Conservation (phyloP, 257 asterid genomes). For the Nicotiana attenuata region DNA sequence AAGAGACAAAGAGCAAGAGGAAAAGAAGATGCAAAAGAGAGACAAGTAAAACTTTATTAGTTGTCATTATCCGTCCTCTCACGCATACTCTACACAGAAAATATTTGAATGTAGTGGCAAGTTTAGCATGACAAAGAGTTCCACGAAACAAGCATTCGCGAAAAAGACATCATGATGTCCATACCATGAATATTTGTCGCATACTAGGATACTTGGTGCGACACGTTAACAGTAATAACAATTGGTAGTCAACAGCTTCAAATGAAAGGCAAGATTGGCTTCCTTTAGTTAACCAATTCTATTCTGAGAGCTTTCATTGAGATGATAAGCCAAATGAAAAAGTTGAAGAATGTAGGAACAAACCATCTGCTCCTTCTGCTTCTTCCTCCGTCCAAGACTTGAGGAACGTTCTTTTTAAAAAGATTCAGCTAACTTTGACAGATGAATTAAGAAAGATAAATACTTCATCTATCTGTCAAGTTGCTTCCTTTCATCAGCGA, state of each 20-base stretch:
- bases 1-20: not conserved
- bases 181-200: not conserved
- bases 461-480: too few species aligned
- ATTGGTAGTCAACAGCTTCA: not conserved
- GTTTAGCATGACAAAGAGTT: not conserved
- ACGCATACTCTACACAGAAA: not conserved
- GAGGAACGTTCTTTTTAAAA: too few species aligned
- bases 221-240: not conserved
- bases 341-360: too few species aligned
- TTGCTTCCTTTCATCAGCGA: too few species aligned
- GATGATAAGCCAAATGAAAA: not conserved
- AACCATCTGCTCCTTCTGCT: too few species aligned
- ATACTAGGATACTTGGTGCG: not conserved
- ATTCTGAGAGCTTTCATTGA: not conserved
- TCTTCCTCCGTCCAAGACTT: too few species aligned
- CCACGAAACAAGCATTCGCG: not conserved
- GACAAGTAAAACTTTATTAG: not conserved
- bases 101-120: too few species aligned
- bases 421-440: too few species aligned
- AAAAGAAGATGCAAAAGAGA: not conserved
- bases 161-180: not conserved
- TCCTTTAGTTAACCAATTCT: not conserved
- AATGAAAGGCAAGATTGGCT: not conserved
- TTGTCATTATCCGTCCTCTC: not conserved
- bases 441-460: too few species aligned